Evolutionary conservation across 306 rosid species (phyloP), one percentile per base, ranked within the genome.

Genomic region (Ochetophila trinervis): DNA sequence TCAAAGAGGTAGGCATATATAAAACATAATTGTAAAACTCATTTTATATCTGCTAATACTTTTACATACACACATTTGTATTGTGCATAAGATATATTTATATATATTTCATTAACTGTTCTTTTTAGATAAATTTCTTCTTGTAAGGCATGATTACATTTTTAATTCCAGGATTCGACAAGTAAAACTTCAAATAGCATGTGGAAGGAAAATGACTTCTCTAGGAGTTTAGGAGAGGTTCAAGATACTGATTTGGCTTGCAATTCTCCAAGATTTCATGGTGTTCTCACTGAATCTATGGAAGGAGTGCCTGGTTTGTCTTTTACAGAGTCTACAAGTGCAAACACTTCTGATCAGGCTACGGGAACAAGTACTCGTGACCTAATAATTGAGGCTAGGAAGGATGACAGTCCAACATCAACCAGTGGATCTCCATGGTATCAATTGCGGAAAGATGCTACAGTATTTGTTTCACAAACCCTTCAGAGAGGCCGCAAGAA

Each of bases 361-460:
- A 52, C 72, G 18, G 68, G 61, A 56, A 61, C 61, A 51, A 60
- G 60, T 62, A 74, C 83, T 48, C 57, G 27, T 21, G 65, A 80
- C 80, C 62, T 66, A 53, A 65, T 65, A 62, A 78, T 77, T 58
- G 97, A 81, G 71, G 71, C 76, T 51, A 71, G 66, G 63, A 81
- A 68, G 64, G 96, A 86, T 70, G 83, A 82, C 61, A 73, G 58
- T 72, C 65, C 79, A 53, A 56, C 84, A 42, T 90, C 90, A 78
- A 88, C 83, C 81, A 81, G 85, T 71, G 92, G 90, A 68, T 90
- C 96, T 70, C 96, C 99, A 16, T 90, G 97, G 99, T 94, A 94
- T 81, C 83, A 90, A 65, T 82, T 94, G 63, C 82, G 97, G 36
- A 84, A 86, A 85, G 99, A 90, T 86, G 95, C 97, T 59, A 90